Conservation (phyloP, 1,284 basidiomycete species). For the Ganoderma resinaceum region DNA sequence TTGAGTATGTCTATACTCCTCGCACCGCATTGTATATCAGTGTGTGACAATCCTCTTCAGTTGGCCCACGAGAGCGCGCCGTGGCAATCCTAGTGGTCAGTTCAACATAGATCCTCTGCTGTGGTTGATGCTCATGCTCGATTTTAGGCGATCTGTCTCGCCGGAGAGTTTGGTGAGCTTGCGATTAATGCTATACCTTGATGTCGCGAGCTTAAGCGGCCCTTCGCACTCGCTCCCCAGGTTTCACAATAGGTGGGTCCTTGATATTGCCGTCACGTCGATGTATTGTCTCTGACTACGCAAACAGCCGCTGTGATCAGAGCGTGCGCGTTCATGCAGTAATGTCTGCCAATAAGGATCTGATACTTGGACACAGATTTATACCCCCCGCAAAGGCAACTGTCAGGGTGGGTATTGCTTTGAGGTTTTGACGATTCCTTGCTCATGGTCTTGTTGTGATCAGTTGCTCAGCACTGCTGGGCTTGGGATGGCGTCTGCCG, state of each 20-base stretch:
- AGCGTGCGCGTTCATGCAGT: not conserved
- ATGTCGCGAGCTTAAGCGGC: not conserved
- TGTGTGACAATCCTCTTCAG: not conserved
- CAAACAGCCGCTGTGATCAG: constrained; percentile 1
- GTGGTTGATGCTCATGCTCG: not conserved
- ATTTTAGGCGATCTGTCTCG: not conserved
- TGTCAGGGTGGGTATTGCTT: not conserved
- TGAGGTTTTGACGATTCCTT: not conserved
- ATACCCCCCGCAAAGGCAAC: not conserved
- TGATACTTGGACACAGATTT: not conserved
- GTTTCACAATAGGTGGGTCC: constrained; percentile 7
- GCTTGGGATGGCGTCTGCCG: constrained; percentile 1
- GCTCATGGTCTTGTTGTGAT: not conserved
- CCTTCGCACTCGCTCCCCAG: not conserved
- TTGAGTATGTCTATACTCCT: not conserved
- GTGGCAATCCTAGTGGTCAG: constrained; percentile 2
- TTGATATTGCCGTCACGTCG: not conserved
- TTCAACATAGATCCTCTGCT: not conserved
- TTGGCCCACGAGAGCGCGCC: not conserved
- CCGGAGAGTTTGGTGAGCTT: constrained; percentile 10
- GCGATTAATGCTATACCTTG: too few relatives aligned
- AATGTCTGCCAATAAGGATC: not conserved
- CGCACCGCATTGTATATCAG: not conserved
- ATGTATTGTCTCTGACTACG: not conserved
- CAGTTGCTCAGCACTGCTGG: not conserved